Evolutionary conservation across 2,329 filamentous ascomycete genomes (phyloP), one percentile per base, ranked within the genome.

Genomic region (Fusarium goolgardi): DNA sequence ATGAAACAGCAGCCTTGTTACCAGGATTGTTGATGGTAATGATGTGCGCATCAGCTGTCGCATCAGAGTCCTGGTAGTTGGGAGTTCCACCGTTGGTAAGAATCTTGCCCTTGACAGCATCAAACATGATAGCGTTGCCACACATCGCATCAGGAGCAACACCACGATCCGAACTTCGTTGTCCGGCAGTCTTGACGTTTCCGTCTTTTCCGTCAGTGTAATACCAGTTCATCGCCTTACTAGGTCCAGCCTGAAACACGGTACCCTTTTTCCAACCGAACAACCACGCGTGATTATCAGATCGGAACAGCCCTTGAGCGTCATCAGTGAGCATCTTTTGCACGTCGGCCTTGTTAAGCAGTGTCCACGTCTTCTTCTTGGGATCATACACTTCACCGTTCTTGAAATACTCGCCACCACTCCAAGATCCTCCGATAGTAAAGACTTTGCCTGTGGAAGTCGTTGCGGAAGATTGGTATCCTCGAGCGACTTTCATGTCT

Each of bases 81-180:
- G 79, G 76, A 5, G 81, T 75, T 20, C 86, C 86, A 18, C 86
- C 86, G 3, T 81, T 74, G 0, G 83, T 82, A 9, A 88, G 76
- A 23, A 88, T 87, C 74, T 87, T 86, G 34, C 86, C 86, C 4
- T 81, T 80, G 57, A 86, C 81, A 27, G 85, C 85, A 66, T 88
- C 86, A 64, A 84, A 88, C 85, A 88, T 87, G 66, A 85, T 80
- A 11, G 82, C 82, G 52, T 81, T 83, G 5, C 85, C 86, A 60
- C 80, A 83, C 86, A 89, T 89, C 4, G 85, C 81, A 20, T 79
- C 73, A 44, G 82, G 81, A 6, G 78, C 77, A 35, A 75, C 77
- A 16, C 85, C 70, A 11, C 65, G 56, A 80, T 67, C 76, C 0
- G 13, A 73, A 53, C 1, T 65, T 65, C 15, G 78, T 73, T n/a